Base-by-base conservation (phyloP, 2,329 filamentous ascomycete genomes). In the Ceratocystis papillata region DNA sequence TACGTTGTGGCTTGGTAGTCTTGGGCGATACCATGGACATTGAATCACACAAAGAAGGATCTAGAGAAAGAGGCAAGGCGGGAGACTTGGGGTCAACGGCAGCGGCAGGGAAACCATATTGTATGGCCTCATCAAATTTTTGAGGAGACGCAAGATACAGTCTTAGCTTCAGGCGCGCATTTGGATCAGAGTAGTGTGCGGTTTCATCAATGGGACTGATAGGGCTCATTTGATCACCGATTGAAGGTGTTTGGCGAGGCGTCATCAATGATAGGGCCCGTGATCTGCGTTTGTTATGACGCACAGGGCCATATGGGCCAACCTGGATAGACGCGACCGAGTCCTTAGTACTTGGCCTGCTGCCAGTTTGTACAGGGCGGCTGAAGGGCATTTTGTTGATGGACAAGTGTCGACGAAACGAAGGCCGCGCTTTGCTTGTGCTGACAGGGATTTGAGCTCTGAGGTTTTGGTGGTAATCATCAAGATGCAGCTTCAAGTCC, bases 101-200 rank as follows among this genome's bases (percentile, higher is more conserved):
- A 22, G 79, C 79, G 0, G 87, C 85, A 0, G 91, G 90, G 71
- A 96, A 97, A 0, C 93, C 93, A 75, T 95, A 96, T 73, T 96
- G 89, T 64, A 97, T 83, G 1, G 90, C 91, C 75, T 97, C 93
- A 73, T 97, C 93, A 71, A 97, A 97, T 73, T 96, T 96, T 70
- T 96, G 89, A 0, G 92, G 88, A 1, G 91, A 96, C 6, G 89
- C 88, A 22, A 96, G 82, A 72, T 92, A 96, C 5, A 90, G 85
- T 12, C 91, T 86, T 22, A 97, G 79, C 76, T 95, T 96, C 71
- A 90, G 80, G 44, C 93, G 84, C 48, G 92, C 90, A 73, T 96
- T 89, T 0, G 91, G 90, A 71, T 96, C 91, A 73, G 90, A 89
- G 72, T 96, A 96, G 76, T 96, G 88, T 46, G 89, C 84, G 3